phyloP scores from a whole-genome alignment of 129 eudicot genomes.

The Sambucus nigra region DNA sequence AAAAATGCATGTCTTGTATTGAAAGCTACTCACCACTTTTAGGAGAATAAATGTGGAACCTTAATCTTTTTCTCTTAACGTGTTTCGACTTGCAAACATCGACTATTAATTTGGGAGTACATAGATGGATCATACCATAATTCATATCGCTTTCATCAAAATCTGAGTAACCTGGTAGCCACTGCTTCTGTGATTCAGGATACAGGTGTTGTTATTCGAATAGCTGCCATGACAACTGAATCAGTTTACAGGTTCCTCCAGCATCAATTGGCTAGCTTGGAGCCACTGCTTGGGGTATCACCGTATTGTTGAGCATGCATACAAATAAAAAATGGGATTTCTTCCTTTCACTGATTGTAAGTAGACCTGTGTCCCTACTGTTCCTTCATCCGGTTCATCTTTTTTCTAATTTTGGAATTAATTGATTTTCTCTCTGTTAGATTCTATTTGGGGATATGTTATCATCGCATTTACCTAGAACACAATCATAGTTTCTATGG shows the following conservation, averaged over 20 bases:
- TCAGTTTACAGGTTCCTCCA: conserved; percentile 70
- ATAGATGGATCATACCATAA: neutral
- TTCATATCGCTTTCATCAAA: neutral
- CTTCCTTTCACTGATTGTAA: neutral
- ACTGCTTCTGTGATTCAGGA: conserved; percentile 26
- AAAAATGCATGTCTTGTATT: no score
- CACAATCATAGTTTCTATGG: no score
- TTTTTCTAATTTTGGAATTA: neutral
- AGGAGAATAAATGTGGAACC: no score
- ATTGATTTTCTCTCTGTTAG: neutral
- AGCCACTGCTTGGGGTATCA: conserved; percentile 58
- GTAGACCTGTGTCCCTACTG: neutral
- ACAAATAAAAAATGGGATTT: neutral
- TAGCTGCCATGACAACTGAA: conserved; percentile 86
- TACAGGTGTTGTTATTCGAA: conserved; percentile 55
- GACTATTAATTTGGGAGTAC: neutral
- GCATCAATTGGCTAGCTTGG: conserved; percentile 60
- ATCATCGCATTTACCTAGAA: no score
- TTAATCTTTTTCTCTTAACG: no score
- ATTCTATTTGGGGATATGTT: no score
- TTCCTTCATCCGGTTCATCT: neutral
- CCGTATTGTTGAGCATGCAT: conserved; percentile 34
- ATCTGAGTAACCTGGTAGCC: neutral
- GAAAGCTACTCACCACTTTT: neutral
- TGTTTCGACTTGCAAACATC: neutral